Evolutionary conservation across 2,329 filamentous ascomycete genomes (phyloP), one percentile per base, ranked within the genome.

Genomic region (Ceratocystis diversiconidia): DNA sequence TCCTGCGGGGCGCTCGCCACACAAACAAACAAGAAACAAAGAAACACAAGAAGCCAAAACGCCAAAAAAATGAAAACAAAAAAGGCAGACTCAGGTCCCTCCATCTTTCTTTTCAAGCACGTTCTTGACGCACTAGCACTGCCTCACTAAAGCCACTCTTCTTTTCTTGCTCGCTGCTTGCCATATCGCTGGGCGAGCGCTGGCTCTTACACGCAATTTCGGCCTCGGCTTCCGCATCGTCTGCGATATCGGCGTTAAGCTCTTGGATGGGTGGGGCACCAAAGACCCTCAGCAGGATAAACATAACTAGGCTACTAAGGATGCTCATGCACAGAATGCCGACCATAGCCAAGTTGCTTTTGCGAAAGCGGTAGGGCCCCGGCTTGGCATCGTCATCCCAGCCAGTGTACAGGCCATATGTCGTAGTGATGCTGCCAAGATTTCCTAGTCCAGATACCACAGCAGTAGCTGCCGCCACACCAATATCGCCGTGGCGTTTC

Each of bases 391-490:
- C 91, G 55, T 81, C 86, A 1, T 86, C 83, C 91, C 91, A 96
- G 36, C 91, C 91, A 0, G 86, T 87, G 74, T 95, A 96, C 61
- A 96, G 77, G 12, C 91, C 91, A 73, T 95, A 96, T 0, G 91
- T 95, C 1, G 90, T 95, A 65, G 89, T 81, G 67, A 96, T 88
- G 71, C 87, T 91, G 36, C 91, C 91, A 19, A 95, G 78, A 72
- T 96, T 96, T 0, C 91, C 91, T 48, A 95, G 79, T 0, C 91
- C 91, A 0, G 89, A 94, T 0, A 96, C 91, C 10, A 96, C 79
- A 2, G 91, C 91, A 1, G 88, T 85, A 0, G 91, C 90, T 15
- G 91, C 88, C 3, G 91, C 91, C 5, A 96, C 90, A 65, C 91
- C 91, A 25, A 96, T 89, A 75, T 96, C 91, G 60, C 91, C 90